These are phyloP conservation scores for Penicillium mononematosum DNA, from an alignment of 495 filamentous ascomycete species.

Conservation along the genomic window DNA sequence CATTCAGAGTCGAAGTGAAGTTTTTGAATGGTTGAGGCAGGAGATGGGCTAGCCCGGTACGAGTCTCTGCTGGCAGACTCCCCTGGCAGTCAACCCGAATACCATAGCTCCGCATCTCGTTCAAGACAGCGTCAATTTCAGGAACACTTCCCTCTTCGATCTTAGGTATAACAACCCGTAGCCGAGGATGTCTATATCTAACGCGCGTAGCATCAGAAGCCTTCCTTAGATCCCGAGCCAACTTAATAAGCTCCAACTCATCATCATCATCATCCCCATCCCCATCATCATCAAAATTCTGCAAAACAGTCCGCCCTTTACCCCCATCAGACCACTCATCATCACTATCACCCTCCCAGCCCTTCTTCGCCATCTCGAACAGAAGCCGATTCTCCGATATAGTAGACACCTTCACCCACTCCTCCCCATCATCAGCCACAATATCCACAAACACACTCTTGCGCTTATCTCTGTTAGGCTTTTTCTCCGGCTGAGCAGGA, in stretches of 20 bases:
- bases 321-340: slow-evolving; percentile 40
- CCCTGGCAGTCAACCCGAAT: slow-evolving; percentile 50
- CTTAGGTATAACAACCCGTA: slow-evolving; percentile 62
- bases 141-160: slow-evolving; percentile 47
- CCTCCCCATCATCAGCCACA: slow-evolving; percentile 52
- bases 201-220: slow-evolving; percentile 54
- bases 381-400: slow-evolving; percentile 55
- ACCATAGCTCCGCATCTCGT: slow-evolving; percentile 56
- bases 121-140: slow-evolving; percentile 58
- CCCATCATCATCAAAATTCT: slow-evolving; percentile 30
- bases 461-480: slow-evolving; percentile 40
- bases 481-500: slow-evolving; percentile 27
- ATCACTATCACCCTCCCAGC: slow-evolving; percentile 50
- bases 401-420: slow-evolving; percentile 64
- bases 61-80: slow-evolving; percentile 24
- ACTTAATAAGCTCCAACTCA: slow-evolving; percentile 55
- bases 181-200: slow-evolving; percentile 55
- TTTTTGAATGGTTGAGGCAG: slow-evolving; percentile 52
- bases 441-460: slow-evolving; percentile 49
- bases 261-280: slow-evolving; percentile 42
- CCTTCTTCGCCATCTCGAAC: slow-evolving; percentile 63
- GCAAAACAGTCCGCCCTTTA: slow-evolving; percentile 33
- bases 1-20: slow-evolving; percentile 61
- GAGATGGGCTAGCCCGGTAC: slow-evolving; percentile 43
- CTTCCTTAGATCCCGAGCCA: slow-evolving; percentile 53